phyloP scores from a whole-genome alignment of 305 asterid species.

The Solanum aculeatissimum region DNA sequence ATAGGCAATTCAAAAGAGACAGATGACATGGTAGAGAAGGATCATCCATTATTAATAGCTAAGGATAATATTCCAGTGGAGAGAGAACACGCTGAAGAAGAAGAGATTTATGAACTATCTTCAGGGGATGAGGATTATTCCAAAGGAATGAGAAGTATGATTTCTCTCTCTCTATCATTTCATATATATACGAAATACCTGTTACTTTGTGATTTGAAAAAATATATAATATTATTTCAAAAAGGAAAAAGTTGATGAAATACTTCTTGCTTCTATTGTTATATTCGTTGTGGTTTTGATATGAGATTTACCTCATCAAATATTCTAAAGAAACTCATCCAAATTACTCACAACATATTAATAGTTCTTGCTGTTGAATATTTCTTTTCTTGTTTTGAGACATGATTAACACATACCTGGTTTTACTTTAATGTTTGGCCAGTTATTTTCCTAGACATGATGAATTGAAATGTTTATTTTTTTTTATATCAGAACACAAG shows the following conservation, averaged over 20 bases:
- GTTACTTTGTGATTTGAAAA: background rate
- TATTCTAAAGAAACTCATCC: background rate
- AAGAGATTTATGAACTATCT: slow-evolving; percentile 64
- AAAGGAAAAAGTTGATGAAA: background rate
- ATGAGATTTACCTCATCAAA: background rate
- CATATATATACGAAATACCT: background rate
- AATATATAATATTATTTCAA: background rate
- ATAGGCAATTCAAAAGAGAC: slow-evolving; percentile 37
- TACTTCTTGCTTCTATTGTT: background rate
- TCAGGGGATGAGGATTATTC: slow-evolving; percentile 77
- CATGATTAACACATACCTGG: background rate
- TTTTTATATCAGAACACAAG: background rate
- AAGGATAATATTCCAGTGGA: slow-evolving; percentile 19
- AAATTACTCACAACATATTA: background rate
- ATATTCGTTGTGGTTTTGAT: background rate
- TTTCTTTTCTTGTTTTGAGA: background rate
- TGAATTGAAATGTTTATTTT: background rate
- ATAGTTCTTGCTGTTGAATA: background rate
- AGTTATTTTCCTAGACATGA: background rate
- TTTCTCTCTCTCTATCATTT: background rate
- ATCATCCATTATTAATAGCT: slow-evolving; percentile 5
- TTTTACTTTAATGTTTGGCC: background rate
- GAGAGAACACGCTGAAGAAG: slow-evolving; percentile 23
- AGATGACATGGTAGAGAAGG: slow-evolving; percentile 20
- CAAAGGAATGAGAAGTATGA: slow-evolving; percentile 85